Base-by-base conservation (phyloP, 2,329 filamentous ascomycete species). In the Amauroascus niger region DNA sequence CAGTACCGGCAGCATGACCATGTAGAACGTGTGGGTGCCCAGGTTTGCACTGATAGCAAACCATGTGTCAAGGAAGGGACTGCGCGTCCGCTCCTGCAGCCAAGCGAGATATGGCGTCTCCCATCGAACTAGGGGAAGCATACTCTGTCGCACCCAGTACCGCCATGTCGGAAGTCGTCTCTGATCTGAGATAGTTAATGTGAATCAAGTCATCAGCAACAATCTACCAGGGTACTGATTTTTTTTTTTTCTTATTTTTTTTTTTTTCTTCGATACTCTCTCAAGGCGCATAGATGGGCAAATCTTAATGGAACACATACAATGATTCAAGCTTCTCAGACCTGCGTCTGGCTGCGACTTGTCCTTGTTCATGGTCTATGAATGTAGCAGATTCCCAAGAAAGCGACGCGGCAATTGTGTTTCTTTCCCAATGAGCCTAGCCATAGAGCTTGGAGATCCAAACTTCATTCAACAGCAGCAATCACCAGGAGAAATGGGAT, bases 21-120 rank as follows among this genome's bases (percentile, higher is more conserved):
- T 97, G 76, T 96, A 98, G 75, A 96, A 97, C 0, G 93, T 98
- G 71, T 98, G 93, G 0, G 93, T 98, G 60, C 93, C 88, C 53
- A 97, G 80, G 69, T 97, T 98, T 59, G 93, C 93, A 0, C 90
- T 95, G 60, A 94, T 88, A 49, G 93, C 91, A 71, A 98, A 98
- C 75, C 96, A 98, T 58, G 88, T 88, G 71, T 98, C 93, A 64
- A 97, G 83, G 7, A 86, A 79, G 0, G 88, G 88, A 18, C 87
- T 85, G 64, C 91, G 86, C 67, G 91, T 71, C 67, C 76, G 82
- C 61, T 84, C 79, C 76, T 98, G 93, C 65, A 95, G 74, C 73
- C 81, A 84, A 54, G 91, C 91, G 16, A 98, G 82, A 70, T 95
- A 93, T 1, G 90, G 91, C 28, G 93, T 98, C 74, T 98, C 93